A percentile compares a stretch with the other conserved stretches of the same genome.
Conservation (phyloP, 495 filamentous ascomycete species). For the Neurospora sp. region DNA sequence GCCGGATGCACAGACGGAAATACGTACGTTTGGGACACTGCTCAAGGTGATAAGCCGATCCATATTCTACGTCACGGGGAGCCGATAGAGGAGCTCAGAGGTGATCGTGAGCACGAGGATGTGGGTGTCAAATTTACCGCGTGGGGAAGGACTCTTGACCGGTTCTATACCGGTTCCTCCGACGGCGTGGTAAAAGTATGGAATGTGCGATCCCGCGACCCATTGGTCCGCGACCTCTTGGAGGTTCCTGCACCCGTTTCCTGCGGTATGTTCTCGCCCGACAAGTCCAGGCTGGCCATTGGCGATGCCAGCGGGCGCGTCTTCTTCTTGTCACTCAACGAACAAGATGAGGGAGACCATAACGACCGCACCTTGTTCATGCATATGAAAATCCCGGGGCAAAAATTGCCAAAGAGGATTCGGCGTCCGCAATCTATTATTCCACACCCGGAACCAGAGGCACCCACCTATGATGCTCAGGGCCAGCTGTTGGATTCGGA, state of each 20-base stretch:
- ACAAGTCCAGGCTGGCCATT: conserved; percentile 59
- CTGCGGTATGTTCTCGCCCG: conserved; percentile 61
- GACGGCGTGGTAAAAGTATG: conserved; percentile 83
- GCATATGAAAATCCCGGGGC: conserved; percentile 13
- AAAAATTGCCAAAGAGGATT: conserved; percentile 8
- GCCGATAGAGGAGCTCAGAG: conserved; percentile 52
- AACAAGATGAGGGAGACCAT: conserved; percentile 17
- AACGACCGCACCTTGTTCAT: conserved; percentile 7
- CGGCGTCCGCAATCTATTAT: conserved; percentile 32
- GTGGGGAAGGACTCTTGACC: conserved; percentile 61
- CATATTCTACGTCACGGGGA: conserved; percentile 60
- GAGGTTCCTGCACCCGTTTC: conserved; percentile 43
- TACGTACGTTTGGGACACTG: conserved; percentile 78
- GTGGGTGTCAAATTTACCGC: conserved; percentile 70
- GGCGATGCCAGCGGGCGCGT: conserved; percentile 69
- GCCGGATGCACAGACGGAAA: conserved; percentile 77
- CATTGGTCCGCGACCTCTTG: conserved; percentile 52
- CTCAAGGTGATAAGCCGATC: conserved; percentile 44
- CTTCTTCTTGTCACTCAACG: conserved; percentile 50
- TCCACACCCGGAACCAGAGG: conserved; percentile 32
- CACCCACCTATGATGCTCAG: conserved; percentile 18
- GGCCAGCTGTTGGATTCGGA: conserved; percentile 6
- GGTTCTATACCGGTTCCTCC: conserved; percentile 82
- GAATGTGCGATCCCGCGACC: conserved; percentile 52
- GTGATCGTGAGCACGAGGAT: conserved; percentile 57